Percentiles rank a stretch among this genome's conserved stretches.
Conservation (phyloP, 2,329 filamentous ascomycete species). For the Botryosphaeria dothidea region DNA sequence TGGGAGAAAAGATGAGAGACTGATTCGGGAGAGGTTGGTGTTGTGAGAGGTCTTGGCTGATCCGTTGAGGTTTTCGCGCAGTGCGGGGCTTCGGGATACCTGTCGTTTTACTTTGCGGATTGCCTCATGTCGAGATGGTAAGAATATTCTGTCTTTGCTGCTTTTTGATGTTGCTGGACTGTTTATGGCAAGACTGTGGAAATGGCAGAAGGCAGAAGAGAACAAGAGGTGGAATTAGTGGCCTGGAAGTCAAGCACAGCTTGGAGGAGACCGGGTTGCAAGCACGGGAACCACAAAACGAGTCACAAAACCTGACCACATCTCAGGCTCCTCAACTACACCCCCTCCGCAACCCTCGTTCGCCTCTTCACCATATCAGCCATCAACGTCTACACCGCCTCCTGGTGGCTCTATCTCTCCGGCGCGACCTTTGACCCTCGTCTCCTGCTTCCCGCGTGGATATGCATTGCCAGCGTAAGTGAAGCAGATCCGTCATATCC, state of each 20-base stretch:
- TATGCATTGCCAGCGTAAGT: conserved; percentile 54
- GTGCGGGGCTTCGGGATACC: conserved; percentile 75
- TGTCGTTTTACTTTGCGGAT: conserved; percentile 82
- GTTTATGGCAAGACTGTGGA: no score
- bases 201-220: no score
- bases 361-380: conserved; percentile 60
- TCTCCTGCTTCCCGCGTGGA: conserved; percentile 19
- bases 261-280: no score
- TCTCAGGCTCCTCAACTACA: conserved; percentile 79
- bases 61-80: conserved; percentile 32
- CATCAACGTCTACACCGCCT: conserved; percentile 48
- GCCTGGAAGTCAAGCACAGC: neutral
- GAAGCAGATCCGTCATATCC: conserved; percentile 40
- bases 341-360: conserved; percentile 73
- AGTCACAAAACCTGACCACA: neutral
- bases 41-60: neutral
- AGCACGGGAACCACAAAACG: no score
- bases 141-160: conserved; percentile 23
- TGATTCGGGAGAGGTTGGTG: neutral
- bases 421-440: conserved; percentile 26
- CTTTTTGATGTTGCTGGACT: neutral
- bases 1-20: neutral
- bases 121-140: conserved; percentile 83
- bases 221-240: neutral
- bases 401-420: conserved; percentile 24